Evolutionary conservation across 2,329 filamentous ascomycete genomes (phyloP).

Genomic region (Emericellopsis cladophorae): DNA sequence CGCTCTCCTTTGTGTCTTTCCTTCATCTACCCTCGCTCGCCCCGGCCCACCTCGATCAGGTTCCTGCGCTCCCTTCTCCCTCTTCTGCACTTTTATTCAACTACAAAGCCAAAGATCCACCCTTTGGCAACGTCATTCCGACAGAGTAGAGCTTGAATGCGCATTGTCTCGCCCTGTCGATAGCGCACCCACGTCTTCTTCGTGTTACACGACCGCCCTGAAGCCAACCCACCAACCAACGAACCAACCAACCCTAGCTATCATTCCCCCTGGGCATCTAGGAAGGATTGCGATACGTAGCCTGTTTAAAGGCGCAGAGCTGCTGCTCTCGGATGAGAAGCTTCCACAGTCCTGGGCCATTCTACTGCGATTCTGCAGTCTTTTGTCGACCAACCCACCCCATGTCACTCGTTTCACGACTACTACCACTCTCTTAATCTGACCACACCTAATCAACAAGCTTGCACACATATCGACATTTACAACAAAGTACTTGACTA

Average conservation of each 20-base stretch:
- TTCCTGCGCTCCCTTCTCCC: conserved; percentile 7
- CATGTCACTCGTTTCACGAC: neutral
- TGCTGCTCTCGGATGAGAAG: no score
- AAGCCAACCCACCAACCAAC: no score
- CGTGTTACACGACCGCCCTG: conserved; percentile 3
- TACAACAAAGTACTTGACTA: no score
- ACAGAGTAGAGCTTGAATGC: conserved; percentile 16
- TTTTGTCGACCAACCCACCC: neutral
- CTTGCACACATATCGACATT: neutral
- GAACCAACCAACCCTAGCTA: no score
- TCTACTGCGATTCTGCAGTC: neutral
- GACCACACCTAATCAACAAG: neutral
- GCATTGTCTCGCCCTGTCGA: conserved; percentile 17
- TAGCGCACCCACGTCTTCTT: conserved; percentile 17
- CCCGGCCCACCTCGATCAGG: conserved; percentile 11
- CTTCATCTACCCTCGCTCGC: conserved; percentile 23
- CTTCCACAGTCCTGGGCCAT: neutral
- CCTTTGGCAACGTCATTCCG: conserved; percentile 19
- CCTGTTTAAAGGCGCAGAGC: no score
- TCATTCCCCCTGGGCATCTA: no score
- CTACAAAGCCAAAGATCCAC: conserved; percentile 3
- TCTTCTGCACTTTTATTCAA: neutral
- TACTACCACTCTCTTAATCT: neutral
- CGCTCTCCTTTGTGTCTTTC: conserved; percentile 10
- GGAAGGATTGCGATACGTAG: no score